A percentile compares a stretch with the other conserved stretches of the same genome.
phyloP scores from a whole-genome alignment of 148 eudicot genomes.

The Camellia japonica region DNA sequence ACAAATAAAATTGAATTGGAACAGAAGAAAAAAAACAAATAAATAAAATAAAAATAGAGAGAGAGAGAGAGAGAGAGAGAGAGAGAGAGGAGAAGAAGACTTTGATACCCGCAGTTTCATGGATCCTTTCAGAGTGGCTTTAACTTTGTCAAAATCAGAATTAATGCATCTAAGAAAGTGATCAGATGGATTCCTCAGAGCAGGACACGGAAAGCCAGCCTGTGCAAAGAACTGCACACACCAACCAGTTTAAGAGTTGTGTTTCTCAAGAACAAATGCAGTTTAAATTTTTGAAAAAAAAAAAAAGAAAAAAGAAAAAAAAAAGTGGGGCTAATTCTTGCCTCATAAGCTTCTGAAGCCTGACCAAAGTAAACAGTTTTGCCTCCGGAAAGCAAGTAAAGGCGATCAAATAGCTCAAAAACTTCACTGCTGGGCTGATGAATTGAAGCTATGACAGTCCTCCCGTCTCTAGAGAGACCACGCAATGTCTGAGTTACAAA shows the following conservation, averaged over 20 bases:
- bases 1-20: neutral
- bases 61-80: neutral
- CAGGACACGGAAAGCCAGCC: slow-evolving; percentile 94
- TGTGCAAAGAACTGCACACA: slow-evolving; percentile 87
- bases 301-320: neutral
- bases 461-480: slow-evolving; percentile 81
- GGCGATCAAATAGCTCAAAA: slow-evolving; percentile 89
- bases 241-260: neutral
- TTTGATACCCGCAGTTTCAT: slow-evolving; percentile 80
- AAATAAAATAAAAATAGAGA: too few species aligned
- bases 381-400: slow-evolving; percentile 92
- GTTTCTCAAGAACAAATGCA: neutral
- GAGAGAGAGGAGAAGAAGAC: neutral
- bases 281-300: neutral
- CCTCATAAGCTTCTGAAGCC: slow-evolving; percentile 95
- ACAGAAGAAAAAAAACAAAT: neutral
- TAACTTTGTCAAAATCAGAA: slow-evolving; percentile 94
- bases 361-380: slow-evolving; percentile 92
- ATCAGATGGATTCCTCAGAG: slow-evolving; percentile 93
- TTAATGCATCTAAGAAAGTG: slow-evolving; percentile 94
- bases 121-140: slow-evolving; percentile 93
- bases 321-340: slow-evolving; percentile 4
- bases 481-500: slow-evolving; percentile 90
- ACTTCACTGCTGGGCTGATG: slow-evolving; percentile 99
- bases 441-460: slow-evolving; percentile 93